These are phyloP conservation scores for Rhodosporidiobolus odoratus DNA, from an alignment of 768 basidiomycete genomes.

Conservation along the genomic window DNA sequence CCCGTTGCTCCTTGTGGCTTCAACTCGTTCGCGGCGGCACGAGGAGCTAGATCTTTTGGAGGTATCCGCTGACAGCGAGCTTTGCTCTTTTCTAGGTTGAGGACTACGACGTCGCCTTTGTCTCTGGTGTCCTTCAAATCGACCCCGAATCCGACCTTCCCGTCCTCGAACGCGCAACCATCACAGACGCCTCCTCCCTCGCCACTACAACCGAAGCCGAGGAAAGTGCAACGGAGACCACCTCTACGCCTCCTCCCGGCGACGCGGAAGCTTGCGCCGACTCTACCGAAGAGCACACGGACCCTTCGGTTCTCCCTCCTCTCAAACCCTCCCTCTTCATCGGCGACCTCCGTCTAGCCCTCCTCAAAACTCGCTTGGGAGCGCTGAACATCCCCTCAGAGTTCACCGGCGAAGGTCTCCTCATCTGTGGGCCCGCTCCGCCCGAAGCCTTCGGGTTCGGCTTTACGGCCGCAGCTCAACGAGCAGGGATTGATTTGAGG, in stretches of 20 bases:
- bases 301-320: conserved; percentile 50
- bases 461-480: conserved; percentile 50
- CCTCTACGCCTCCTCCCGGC: neutral
- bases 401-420: conserved; percentile 92
- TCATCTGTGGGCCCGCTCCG: conserved; percentile 61
- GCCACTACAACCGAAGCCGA: neutral
- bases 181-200: conserved; percentile 39
- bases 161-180: conserved; percentile 62
- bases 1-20: too few relatives aligned
- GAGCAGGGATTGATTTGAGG: conserved; percentile 53
- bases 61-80: conserved; percentile 6
- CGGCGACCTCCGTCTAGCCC: conserved; percentile 88
- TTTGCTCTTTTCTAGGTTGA: conserved; percentile 66
- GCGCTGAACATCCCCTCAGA: conserved; percentile 77
- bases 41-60: neutral
- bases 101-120: conserved; percentile 91
- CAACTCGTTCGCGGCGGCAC: neutral
- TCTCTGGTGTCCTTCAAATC: conserved; percentile 77
- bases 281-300: conserved; percentile 11
- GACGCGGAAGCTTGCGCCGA: conserved; percentile 1
- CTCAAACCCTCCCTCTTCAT: conserved; percentile 92
- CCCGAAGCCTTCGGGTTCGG: conserved; percentile 52
- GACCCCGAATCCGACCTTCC: conserved; percentile 85
- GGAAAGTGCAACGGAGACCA: neutral
- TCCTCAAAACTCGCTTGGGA: conserved; percentile 72